A percentile compares a stretch with the other conserved stretches of the same genome.
These are phyloP conservation scores for Fallopia convolvulus DNA, from an alignment of 148 eudicot genomes.

Conservation along the genomic window DNA sequence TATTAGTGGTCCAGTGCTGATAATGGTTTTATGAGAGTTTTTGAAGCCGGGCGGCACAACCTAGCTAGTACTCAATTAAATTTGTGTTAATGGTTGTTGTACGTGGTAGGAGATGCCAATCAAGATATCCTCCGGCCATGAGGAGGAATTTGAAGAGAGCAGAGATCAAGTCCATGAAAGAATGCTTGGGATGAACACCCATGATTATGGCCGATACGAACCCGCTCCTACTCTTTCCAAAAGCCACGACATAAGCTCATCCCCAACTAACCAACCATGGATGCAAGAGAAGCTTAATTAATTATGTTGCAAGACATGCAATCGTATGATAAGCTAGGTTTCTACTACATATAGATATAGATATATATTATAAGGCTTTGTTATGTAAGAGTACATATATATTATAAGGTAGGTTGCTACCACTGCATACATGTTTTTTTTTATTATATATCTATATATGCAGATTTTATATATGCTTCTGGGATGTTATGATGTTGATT, in stretches of 20 bases:
- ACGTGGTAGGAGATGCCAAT: slow-evolving; percentile 7
- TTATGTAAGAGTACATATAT: neutral
- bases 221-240: slow-evolving; percentile 40
- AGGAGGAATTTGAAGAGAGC: slow-evolving; percentile 6
- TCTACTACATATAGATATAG: neutral
- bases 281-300: too few relatives aligned
- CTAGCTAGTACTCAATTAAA: too few relatives aligned
- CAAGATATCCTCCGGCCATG: neutral
- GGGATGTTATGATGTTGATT: neutral
- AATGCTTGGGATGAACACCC: slow-evolving; percentile 37
- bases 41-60: too few relatives aligned
- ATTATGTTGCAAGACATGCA: neutral
- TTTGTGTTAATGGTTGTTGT: neutral
- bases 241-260: slow-evolving; percentile 69
- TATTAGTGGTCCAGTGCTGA: too few relatives aligned
- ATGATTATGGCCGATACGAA: slow-evolving; percentile 62
- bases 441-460: neutral
- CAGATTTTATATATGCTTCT: neutral
- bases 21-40: too few relatives aligned
- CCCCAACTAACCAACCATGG: slow-evolving; percentile 54
- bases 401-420: too few relatives aligned
- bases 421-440: too few relatives aligned
- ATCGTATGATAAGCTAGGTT: neutral
- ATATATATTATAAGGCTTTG: neutral
- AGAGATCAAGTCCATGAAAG: slow-evolving; percentile 31